Evolutionary conservation across 2,329 filamentous ascomycete genomes (phyloP).

Genomic region (Hymenoscyphus fraxineus): DNA sequence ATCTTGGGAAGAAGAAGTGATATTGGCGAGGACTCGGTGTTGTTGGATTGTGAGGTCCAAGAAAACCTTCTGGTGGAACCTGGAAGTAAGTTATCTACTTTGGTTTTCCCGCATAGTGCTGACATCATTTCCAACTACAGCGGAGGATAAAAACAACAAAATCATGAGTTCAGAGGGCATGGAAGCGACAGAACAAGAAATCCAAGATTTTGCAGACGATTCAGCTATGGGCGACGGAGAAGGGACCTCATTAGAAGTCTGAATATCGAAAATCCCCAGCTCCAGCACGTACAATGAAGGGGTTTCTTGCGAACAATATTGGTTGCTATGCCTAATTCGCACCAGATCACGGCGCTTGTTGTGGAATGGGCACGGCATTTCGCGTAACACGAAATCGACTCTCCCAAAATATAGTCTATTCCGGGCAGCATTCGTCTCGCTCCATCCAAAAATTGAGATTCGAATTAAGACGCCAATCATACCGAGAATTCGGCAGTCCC

Average conservation of each 20-base stretch:
- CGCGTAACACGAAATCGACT: neutral
- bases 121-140: constrained; percentile 36
- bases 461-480: neutral
- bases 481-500: neutral
- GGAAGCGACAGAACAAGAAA: constrained; percentile 59
- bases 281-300: neutral
- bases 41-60: constrained; percentile 90
- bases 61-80: constrained; percentile 83
- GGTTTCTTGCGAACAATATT: neutral
- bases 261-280: neutral
- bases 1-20: constrained; percentile 77
- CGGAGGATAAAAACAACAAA: constrained; percentile 64
- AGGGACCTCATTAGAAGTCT: neutral
- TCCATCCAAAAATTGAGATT: neutral
- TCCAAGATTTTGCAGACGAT: constrained; percentile 41
- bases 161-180: constrained; percentile 65
- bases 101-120: constrained; percentile 15
- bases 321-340: neutral
- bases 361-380: neutral
- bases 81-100: constrained; percentile 53
- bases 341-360: neutral
- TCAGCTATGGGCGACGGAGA: constrained; percentile 32
- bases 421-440: neutral
- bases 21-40: constrained; percentile 74
- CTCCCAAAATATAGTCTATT: neutral